Percentiles rank a stretch among this genome's conserved stretches.
Evolutionary conservation across 306 rosid genomes (phyloP).

Genomic region (Casuarina cunninghamiana): DNA sequence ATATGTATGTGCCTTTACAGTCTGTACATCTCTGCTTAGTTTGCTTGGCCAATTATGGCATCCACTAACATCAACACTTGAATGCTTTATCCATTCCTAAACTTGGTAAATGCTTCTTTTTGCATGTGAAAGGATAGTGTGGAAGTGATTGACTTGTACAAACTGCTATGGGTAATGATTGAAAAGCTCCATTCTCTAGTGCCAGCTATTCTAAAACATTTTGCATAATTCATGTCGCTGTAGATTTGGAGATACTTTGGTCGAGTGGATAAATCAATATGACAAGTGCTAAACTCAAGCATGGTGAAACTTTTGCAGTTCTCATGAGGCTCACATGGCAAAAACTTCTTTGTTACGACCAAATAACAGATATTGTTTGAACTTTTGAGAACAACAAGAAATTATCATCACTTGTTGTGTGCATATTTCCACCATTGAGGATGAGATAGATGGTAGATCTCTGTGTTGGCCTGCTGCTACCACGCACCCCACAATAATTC

Average conservation of each 20-base stretch:
- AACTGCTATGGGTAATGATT: not conserved
- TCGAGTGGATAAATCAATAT: too few species aligned
- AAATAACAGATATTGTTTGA: not conserved
- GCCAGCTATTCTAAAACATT: too few species aligned
- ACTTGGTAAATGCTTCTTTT: not conserved
- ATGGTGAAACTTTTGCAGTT: not conserved
- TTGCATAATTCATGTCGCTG: too few species aligned
- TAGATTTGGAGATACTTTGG: too few species aligned
- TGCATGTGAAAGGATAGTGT: not conserved
- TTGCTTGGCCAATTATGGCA: not conserved
- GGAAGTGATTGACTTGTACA: not conserved
- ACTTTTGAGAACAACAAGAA: not conserved
- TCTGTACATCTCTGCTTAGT: not conserved
- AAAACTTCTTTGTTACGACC: not conserved
- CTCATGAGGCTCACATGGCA: not conserved
- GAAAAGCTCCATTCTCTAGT: not conserved
- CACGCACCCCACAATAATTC: not conserved
- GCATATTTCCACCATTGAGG: not conserved
- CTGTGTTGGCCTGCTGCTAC: not conserved
- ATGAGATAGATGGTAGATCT: not conserved
- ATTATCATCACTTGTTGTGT: not conserved
- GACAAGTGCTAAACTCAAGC: too few species aligned
- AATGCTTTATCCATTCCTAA: not conserved
- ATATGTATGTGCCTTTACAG: not conserved
- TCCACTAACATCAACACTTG: not conserved